Conservation (phyloP, 257 asterid genomes). For the Fraxinus anomala region DNA sequence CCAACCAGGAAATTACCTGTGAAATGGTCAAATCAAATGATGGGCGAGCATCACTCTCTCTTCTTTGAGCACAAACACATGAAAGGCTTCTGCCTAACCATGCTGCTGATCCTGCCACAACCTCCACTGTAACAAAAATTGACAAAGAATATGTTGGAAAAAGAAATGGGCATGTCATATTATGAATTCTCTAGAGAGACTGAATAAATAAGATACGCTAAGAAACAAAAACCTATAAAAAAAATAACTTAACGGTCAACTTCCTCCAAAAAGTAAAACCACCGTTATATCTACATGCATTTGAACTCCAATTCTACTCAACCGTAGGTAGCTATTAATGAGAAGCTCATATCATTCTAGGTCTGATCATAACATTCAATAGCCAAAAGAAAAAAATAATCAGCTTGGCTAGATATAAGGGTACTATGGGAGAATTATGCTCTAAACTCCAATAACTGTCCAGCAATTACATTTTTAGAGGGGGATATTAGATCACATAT, state of each 20-base stretch:
- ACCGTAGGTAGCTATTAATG: background rate
- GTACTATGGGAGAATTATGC: background rate
- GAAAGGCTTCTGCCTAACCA: conserved; percentile 98
- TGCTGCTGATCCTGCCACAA: conserved; percentile 97
- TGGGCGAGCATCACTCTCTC: conserved; percentile 89
- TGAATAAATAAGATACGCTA: conserved; percentile 15
- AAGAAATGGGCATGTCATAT: conserved; percentile 9
- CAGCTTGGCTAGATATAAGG: background rate
- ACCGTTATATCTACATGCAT: conserved; percentile 13
- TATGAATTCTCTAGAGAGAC: conserved; percentile 8
- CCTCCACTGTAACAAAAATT: conserved; percentile 57
- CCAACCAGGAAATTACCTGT: conserved; percentile 53
- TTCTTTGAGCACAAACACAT: conserved; percentile 94
- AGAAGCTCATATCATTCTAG: background rate
- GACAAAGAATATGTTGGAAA: conserved; percentile 31
- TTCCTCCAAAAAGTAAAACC: conserved; percentile 17
- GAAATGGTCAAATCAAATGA: conserved; percentile 90
- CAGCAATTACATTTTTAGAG: background rate
- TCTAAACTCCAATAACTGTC: background rate
- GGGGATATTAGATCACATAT: background rate
- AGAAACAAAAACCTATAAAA: conserved; percentile 2
- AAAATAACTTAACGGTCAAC: background rate
- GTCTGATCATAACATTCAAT: background rate
- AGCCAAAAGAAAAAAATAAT: background rate
- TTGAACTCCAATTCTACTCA: background rate